Evolutionary conservation across 2,329 filamentous ascomycete species (phyloP).

Genomic region (Akanthomyces dipterigenus): DNA sequence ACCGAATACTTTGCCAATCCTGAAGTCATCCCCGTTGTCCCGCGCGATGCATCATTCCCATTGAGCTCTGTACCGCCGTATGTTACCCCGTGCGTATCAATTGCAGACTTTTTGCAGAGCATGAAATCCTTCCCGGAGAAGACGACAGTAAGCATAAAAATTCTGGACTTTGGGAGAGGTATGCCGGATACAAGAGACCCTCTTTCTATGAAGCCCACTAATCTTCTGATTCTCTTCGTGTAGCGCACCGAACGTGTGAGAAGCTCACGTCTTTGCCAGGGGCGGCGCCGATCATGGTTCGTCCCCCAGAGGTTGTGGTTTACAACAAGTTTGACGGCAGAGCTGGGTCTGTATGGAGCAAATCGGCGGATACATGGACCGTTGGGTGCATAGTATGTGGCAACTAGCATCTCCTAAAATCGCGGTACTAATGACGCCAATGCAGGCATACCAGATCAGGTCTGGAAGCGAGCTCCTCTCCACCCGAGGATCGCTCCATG

Average conservation of each 20-base stretch:
- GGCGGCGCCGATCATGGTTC: not conserved
- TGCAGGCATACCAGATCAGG: not conserved
- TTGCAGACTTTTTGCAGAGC: not conserved
- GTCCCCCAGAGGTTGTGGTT: not conserved
- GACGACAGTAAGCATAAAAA: not conserved
- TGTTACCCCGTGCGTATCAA: not conserved
- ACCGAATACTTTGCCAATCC: not conserved
- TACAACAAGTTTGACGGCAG: not conserved
- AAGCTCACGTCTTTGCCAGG: not conserved
- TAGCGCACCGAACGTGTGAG: not conserved
- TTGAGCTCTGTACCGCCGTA: not conserved
- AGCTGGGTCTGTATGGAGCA: not conserved
- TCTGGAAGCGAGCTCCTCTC: not conserved
- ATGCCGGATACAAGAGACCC: not conserved
- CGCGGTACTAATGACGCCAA: not conserved
- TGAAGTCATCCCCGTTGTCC: not conserved
- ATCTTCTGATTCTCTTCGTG: not conserved
- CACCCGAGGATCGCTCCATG: not conserved
- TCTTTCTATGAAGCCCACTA: not conserved
- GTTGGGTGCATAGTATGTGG: not conserved
- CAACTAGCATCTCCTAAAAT: not conserved
- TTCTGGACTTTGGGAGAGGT: constrained; percentile 3
- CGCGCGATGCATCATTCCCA: not conserved
- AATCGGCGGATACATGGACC: not conserved
- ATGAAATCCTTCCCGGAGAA: not conserved